These are phyloP conservation scores for Neurospora africana DNA, from an alignment of 495 filamentous ascomycete genomes.

Conservation along the genomic window DNA sequence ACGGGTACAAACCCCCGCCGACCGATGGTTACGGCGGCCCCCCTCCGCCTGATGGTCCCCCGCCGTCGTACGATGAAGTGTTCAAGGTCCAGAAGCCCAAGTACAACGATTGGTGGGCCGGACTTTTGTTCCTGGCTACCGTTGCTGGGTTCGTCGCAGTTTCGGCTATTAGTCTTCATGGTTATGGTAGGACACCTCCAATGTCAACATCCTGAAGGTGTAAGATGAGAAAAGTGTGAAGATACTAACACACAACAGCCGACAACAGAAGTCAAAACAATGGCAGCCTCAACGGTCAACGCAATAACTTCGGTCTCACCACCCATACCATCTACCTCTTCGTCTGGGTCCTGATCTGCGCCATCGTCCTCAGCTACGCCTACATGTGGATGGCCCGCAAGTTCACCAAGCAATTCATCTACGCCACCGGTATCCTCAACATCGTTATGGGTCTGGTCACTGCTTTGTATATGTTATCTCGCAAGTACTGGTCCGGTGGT, in stretches of 20 bases:
- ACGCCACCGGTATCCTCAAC: conserved; percentile 83
- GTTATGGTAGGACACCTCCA: conserved; percentile 43
- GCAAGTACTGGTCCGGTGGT: conserved; percentile 66
- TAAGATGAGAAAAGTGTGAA: neutral
- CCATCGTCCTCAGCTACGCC: conserved; percentile 59
- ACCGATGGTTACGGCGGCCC: conserved; percentile 1
- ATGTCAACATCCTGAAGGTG: neutral
- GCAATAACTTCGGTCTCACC: conserved; percentile 55
- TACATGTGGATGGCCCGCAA: conserved; percentile 69
- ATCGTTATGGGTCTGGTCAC: conserved; percentile 54
- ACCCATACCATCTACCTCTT: conserved; percentile 85
- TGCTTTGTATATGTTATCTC: conserved; percentile 60
- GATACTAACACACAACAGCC: conserved; percentile 11
- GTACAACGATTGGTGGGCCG: conserved; percentile 83
- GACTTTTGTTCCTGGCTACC: conserved; percentile 63
- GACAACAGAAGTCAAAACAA: conserved; percentile 56
- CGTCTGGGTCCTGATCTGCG: conserved; percentile 59
- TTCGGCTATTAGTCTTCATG: conserved; percentile 64
- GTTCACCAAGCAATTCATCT: conserved; percentile 86
- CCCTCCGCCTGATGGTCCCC: conserved; percentile 17
- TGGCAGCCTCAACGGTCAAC: conserved; percentile 62
- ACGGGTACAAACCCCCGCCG: conserved; percentile 9
- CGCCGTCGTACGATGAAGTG: conserved; percentile 61
- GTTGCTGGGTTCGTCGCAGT: conserved; percentile 70
- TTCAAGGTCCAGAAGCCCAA: conserved; percentile 77